Conservation (phyloP, 805 yeast genomes). For the Candida ipomoeae region DNA sequence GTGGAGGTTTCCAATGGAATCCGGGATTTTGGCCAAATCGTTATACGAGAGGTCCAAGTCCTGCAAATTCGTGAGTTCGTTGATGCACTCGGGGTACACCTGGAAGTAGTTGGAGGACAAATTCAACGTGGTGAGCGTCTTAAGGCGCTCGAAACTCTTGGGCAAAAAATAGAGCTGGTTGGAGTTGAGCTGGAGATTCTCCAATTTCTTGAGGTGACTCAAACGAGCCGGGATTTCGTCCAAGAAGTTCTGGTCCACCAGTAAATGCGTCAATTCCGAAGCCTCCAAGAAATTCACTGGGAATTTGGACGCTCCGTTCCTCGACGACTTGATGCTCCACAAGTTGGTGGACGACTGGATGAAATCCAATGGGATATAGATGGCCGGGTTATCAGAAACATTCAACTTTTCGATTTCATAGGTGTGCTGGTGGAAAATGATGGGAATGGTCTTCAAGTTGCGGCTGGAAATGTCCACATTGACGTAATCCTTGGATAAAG, state of each 20-base stretch:
- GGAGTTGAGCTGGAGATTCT: conserved; percentile 64
- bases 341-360: conserved; percentile 77
- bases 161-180: conserved; percentile 69
- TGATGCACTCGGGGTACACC: conserved; percentile 60
- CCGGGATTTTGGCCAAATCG: conserved; percentile 58
- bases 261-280: conserved; percentile 58
- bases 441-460: conserved; percentile 80
- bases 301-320: conserved; percentile 68
- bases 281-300: conserved; percentile 74
- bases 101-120: conserved; percentile 73
- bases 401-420: conserved; percentile 77
- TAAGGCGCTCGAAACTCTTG: conserved; percentile 51
- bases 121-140: conserved; percentile 57
- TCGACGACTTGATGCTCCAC: conserved; percentile 60
- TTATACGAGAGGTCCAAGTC: conserved; percentile 83
- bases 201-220: conserved; percentile 49
- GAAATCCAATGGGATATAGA: conserved; percentile 78
- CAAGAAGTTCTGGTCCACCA: conserved; percentile 75
- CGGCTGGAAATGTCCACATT: conserved; percentile 70
- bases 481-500: conserved; percentile 59
- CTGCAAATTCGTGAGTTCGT: conserved; percentile 51
- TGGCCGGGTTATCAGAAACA: conserved; percentile 82
- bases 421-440: conserved; percentile 73
- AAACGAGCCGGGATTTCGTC: conserved; percentile 57
- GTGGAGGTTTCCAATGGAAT: conserved; percentile 51